phyloP scores from a whole-genome alignment of 2,329 filamentous ascomycete genomes.

The Aspergillus sp. region DNA sequence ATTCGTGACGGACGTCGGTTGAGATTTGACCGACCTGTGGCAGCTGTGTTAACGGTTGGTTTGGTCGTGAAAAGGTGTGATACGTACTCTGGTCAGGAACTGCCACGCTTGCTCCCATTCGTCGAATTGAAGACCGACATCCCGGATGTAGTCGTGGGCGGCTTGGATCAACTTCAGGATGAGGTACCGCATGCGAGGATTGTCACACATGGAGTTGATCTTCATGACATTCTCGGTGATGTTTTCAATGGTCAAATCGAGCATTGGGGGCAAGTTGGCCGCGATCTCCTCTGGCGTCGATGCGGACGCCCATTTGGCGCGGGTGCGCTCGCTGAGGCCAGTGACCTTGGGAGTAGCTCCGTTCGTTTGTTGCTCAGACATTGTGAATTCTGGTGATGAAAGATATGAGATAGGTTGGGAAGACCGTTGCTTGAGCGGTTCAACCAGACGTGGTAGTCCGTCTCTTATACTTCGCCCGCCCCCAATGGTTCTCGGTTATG shows the following conservation, averaged over 20 bases:
- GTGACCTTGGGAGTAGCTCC: background rate
- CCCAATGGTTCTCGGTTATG: background rate
- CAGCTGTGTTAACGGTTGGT: background rate
- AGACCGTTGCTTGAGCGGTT: background rate
- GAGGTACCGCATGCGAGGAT: conserved; percentile 13
- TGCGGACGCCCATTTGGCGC: conserved; percentile 8
- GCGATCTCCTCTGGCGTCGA: conserved; percentile 6
- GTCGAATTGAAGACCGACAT: conserved; percentile 16
- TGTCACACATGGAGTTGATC: conserved; percentile 17
- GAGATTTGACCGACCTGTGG: conserved; percentile 18
- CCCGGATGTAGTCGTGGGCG: conserved; percentile 14
- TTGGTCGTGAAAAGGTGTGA: too few relatives aligned
- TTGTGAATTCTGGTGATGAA: background rate
- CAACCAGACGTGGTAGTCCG: background rate
- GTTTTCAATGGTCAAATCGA: conserved; percentile 15
- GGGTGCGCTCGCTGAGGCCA: conserved; percentile 3
- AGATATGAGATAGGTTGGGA: background rate
- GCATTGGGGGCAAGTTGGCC: conserved; percentile 7
- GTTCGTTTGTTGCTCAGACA: background rate
- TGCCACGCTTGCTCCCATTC: conserved; percentile 19
- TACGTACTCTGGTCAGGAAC: conserved; percentile 15
- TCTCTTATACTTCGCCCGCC: conserved; percentile 8
- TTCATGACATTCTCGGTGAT: conserved; percentile 18
- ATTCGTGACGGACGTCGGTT: conserved; percentile 17
- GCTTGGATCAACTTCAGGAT: conserved; percentile 12